phyloP scores from a whole-genome alignment of 2,329 filamentous ascomycete species.

The Lojkania enalia region DNA sequence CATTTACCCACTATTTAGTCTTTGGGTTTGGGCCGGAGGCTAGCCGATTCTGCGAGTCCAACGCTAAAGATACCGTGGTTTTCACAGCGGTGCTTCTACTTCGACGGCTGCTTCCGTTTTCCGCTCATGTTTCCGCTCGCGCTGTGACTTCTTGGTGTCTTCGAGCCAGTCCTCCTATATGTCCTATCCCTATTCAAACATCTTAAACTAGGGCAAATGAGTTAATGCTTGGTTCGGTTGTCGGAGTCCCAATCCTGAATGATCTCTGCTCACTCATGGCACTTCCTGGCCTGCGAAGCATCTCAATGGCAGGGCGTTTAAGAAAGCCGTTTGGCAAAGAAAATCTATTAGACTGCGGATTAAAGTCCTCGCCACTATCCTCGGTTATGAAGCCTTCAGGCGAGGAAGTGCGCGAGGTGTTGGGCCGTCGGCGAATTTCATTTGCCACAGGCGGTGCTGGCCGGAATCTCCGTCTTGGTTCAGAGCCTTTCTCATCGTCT shows the following conservation, averaged over 20 bases:
- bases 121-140: neutral
- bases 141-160: neutral
- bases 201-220: slow-evolving; percentile 21
- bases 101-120: too few species aligned
- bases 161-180: neutral
- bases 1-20: too few species aligned
- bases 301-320: neutral
- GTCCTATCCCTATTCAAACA: neutral
- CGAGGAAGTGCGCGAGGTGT: neutral
- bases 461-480: slow-evolving; percentile 30
- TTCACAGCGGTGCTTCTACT: too few species aligned
- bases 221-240: slow-evolving; percentile 14
- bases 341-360: neutral
- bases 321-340: neutral
- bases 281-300: slow-evolving; percentile 10
- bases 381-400: neutral
- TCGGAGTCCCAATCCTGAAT: slow-evolving; percentile 7
- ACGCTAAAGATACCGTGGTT: too few species aligned
- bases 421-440: slow-evolving; percentile 27
- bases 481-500: slow-evolving; percentile 52
- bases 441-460: slow-evolving; percentile 35
- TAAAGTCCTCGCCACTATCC: neutral
- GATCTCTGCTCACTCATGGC: slow-evolving; percentile 14
- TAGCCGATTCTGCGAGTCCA: too few species aligned
- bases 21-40: too few species aligned